Evolutionary conservation across 2,329 filamentous ascomycete genomes (phyloP).

Genomic region (Fusarium sp.): DNA sequence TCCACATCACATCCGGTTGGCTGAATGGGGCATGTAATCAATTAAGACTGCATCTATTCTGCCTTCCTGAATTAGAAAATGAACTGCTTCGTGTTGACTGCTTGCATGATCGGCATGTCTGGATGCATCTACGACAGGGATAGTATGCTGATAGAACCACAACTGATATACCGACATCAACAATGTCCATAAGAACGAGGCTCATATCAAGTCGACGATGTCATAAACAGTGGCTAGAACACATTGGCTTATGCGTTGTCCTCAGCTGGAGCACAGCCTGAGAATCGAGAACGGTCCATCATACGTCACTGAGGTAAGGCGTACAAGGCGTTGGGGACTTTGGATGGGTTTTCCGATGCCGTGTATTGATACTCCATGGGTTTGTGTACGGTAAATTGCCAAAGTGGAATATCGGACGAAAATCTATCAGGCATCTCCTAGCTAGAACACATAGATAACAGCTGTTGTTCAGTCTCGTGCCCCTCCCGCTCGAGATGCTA

Average conservation of each 20-base stretch:
- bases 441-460: slow-evolving; percentile 2
- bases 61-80: slow-evolving; percentile 5
- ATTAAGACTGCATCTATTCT: slow-evolving; percentile 14
- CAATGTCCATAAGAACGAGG: neutral
- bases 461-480: slow-evolving; percentile 25
- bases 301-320: slow-evolving; percentile 41
- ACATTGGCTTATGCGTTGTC: slow-evolving; percentile 30
- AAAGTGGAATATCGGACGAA: slow-evolving; percentile 14
- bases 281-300: slow-evolving; percentile 43
- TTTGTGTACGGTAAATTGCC: slow-evolving; percentile 6
- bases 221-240: slow-evolving; percentile 20
- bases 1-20: slow-evolving; percentile 9
- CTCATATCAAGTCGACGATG: slow-evolving; percentile 23
- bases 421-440: slow-evolving; percentile 6
- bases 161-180: slow-evolving; percentile 4
- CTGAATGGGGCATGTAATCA: slow-evolving; percentile 10
- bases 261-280: slow-evolving; percentile 24
- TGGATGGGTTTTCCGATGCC: slow-evolving; percentile 7
- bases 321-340: slow-evolving; percentile 2
- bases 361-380: slow-evolving; percentile 11
- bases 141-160: slow-evolving; percentile 1
- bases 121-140: slow-evolving; percentile 25
- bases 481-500: slow-evolving; percentile 28
- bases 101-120: slow-evolving; percentile 33
- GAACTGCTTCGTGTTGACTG: slow-evolving; percentile 7